Base-by-base conservation (phyloP, 106 monocot genomes). In the Vanilla planifolia region DNA sequence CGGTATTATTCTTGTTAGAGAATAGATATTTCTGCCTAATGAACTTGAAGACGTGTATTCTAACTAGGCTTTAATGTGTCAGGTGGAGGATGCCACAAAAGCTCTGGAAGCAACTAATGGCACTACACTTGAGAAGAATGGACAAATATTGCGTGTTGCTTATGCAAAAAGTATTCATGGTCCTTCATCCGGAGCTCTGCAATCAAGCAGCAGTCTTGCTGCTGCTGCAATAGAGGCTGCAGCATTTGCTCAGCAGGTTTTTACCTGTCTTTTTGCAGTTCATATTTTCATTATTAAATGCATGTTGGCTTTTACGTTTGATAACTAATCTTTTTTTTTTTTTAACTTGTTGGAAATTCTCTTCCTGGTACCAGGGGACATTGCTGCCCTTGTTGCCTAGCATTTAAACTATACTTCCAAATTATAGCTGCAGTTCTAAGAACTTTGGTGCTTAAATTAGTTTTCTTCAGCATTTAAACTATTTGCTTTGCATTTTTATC, bases 191-290 rank as follows among this genome's bases (percentile, higher is more conserved):
- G 86, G 78, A 48, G 39, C 70, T 67, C 52, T 75, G 29, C 84
- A 88, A 28, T 91, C 96, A 16, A 92, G 88, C 56, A 92, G 82
- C 62, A 88, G 92, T 71, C 92, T 92, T 46, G 98, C 92, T 53
- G 98, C 98, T 70, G 98, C 98, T 70, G 98, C 98, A 50, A 98
- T 98, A 73, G 98, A 98, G 71, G 98, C 98, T 29, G 98, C 92
- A 62, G 48, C 98, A 67, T 98, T 92, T 82, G 53, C 98, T 59
- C 98, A 98, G 56, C 98, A 98, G 86, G 98, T 92, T 39, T 33
- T 60, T 62, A 10, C 17, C n/a, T 20, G 21, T 10, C 8, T 26
- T 27, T 29, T 29, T 27, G 16, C 9, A 7, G 13, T 2, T 47
- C 28, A 17, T 26, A 24, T 21, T 62, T 51, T 61, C 32, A 6